Evolutionary conservation across 176 grass and related monocot species (phyloP), one percentile per base, ranked within the genome.

Genomic region (Poa pratensis): DNA sequence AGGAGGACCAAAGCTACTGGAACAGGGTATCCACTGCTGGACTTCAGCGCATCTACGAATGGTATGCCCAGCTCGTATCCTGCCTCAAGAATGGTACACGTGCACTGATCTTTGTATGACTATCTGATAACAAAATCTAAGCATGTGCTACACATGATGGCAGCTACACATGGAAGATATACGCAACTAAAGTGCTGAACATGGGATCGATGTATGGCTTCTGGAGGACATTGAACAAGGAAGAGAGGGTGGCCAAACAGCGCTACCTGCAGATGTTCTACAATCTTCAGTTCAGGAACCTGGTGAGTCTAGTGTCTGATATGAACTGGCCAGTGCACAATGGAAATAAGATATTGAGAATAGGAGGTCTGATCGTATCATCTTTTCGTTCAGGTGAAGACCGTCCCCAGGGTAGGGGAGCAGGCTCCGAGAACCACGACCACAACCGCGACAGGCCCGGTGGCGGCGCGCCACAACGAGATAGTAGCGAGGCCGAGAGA

Each of bases 161-260:
- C 86, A 99, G 96, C 70, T 99, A 99, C 82, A 99, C 96, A 28
- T 96, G 96, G 96, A 95, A 99, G 86, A 99, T 99, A 19, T 99
- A 99, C 20, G 96, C 96, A 9, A 91, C 77, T 58, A 96, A 75
- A 69, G 91, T 94, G 43, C 71, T 99, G 53, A 94, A 96, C 51
- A 96, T 99, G 96, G 93, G 91, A 40, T 90, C 91, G 20, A 86
- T 86, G 10, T 99, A 99, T 28, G 86, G 86, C 53, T 99, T 99
- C 65, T 99, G 93, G 96, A 92, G 76, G 79, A 94, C 91, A 61
- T 37, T 96, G 76, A 95, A 94, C 83, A 91, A 89, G 78, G 91
- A 96, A 24, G 93, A 92, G 78, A 92, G 78, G 63, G 39, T 79
- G 28, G 81, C 91, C 7, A 99, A 99, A 58, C 77, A 87, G 17